Conservation (phyloP, 805 yeast genomes). For the Candida ovalis region DNA sequence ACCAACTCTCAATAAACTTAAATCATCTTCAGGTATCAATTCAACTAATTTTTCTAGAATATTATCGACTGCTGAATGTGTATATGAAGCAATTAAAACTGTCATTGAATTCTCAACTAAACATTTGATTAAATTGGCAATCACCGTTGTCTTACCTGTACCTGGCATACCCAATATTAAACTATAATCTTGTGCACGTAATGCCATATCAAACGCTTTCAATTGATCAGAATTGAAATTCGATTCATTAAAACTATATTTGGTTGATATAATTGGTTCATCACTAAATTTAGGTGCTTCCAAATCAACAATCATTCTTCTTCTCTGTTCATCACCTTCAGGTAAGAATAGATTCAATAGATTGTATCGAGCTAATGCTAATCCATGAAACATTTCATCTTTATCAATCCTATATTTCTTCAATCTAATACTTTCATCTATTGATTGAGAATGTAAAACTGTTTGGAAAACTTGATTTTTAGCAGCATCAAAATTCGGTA, state of each 20-base stretch:
- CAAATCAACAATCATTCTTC: constrained; percentile 53
- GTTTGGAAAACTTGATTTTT: constrained; percentile 51
- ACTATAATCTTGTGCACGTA: constrained; percentile 69
- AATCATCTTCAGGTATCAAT: constrained; percentile 31
- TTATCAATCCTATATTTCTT: constrained; percentile 65
- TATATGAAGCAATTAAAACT: constrained; percentile 78
- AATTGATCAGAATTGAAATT: constrained; percentile 69
- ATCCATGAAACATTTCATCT: constrained; percentile 71
- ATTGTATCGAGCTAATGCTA: constrained; percentile 75
- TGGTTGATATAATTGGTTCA: constrained; percentile 16
- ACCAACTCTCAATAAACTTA: constrained; percentile 68
- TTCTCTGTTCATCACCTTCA: constrained; percentile 38
- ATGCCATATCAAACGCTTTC: constrained; percentile 60
- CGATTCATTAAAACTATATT: constrained; percentile 15
- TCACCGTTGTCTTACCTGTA: constrained; percentile 91
- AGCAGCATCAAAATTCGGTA: constrained; percentile 38
- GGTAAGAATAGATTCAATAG: constrained; percentile 61
- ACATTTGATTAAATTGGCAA: constrained; percentile 65
- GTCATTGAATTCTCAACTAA: constrained; percentile 59
- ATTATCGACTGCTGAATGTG: constrained; percentile 96
- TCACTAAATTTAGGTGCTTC: constrained; percentile 40
- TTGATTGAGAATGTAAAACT: constrained; percentile 31
- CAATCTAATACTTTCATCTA: constrained; percentile 5
- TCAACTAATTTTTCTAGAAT: constrained; percentile 65
- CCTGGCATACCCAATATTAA: constrained; percentile 97